A percentile compares a stretch with the other conserved stretches of the same genome.
phyloP scores from a whole-genome alignment of 2,329 filamentous ascomycete genomes.

The Diplodia intermedia region DNA sequence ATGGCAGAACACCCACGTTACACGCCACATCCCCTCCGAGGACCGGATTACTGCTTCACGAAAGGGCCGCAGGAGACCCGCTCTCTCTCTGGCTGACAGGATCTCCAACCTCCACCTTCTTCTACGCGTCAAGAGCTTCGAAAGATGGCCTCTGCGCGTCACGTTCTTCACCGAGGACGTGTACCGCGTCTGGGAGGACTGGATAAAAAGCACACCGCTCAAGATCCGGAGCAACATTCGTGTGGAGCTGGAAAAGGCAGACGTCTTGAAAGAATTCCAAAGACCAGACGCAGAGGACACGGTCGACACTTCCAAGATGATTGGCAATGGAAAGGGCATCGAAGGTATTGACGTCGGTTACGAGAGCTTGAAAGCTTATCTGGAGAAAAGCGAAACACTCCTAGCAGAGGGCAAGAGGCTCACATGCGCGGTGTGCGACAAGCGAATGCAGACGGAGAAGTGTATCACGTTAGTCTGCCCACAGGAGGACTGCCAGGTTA shows the following conservation, averaged over 20 bases:
- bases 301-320: slow-evolving; percentile 36
- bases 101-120: slow-evolving; percentile 83
- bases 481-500: slow-evolving; percentile 53
- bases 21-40: slow-evolving; percentile 70
- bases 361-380: slow-evolving; percentile 54
- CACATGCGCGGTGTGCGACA: slow-evolving; percentile 60
- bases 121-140: slow-evolving; percentile 79
- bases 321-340: slow-evolving; percentile 43
- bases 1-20: slow-evolving; percentile 82
- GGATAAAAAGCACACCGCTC: slow-evolving; percentile 15
- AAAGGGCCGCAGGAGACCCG: slow-evolving; percentile 57
- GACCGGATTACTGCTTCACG: slow-evolving; percentile 37
- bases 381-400: slow-evolving; percentile 58
- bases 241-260: slow-evolving; percentile 60
- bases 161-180: slow-evolving; percentile 80
- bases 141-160: slow-evolving; percentile 79
- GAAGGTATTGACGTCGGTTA: slow-evolving; percentile 62
- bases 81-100: slow-evolving; percentile 68
- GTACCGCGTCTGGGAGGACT: slow-evolving; percentile 70
- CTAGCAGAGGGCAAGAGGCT: slow-evolving; percentile 36
- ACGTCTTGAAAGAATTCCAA: background rate
- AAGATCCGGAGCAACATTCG: slow-evolving; percentile 56
- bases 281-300: slow-evolving; percentile 28
- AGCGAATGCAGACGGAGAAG: slow-evolving; percentile 45
- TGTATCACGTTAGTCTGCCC: slow-evolving; percentile 61